These are phyloP conservation scores for Kurtzmaniella quercitrusa DNA, from an alignment of 1,139 yeast genomes.

Conservation along the genomic window DNA sequence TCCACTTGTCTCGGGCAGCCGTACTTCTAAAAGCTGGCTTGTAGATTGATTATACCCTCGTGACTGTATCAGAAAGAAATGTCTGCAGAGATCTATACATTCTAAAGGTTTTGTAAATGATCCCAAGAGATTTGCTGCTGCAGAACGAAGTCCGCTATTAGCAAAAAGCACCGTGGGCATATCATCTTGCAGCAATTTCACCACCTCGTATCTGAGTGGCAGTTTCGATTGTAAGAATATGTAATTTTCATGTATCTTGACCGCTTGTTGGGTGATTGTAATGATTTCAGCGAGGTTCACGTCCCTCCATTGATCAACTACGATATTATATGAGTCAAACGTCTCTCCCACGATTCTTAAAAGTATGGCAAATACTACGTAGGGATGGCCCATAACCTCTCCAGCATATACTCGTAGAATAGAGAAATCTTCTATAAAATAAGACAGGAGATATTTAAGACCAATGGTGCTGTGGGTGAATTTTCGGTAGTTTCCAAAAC, in stretches of 20 bases:
- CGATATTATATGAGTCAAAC: not conserved
- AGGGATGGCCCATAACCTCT: constrained; percentile 18
- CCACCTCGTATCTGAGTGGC: not conserved
- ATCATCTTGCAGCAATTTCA: not conserved
- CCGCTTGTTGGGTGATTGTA: not conserved
- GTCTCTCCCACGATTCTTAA: constrained; percentile 11
- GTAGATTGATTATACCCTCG: not conserved
- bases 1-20: not conserved
- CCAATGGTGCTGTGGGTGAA: constrained; percentile 1
- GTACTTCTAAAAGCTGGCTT: not conserved
- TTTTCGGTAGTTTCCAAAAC: not conserved
- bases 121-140: not conserved
- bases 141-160: not conserved
- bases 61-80: not conserved
- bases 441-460: constrained; percentile 10
- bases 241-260: not conserved
- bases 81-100: not conserved
- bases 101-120: not conserved
- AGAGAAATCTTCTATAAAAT: constrained; percentile 24
- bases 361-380: constrained; percentile 16
- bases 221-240: not conserved
- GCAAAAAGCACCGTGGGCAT: not conserved
- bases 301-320: not conserved
- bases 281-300: not conserved
- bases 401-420: constrained; percentile 25